Percentiles rank a stretch among this genome's conserved stretches.
phyloP scores from a whole-genome alignment of 805 yeast species.

The Nakazawaea laoshanensis region DNA sequence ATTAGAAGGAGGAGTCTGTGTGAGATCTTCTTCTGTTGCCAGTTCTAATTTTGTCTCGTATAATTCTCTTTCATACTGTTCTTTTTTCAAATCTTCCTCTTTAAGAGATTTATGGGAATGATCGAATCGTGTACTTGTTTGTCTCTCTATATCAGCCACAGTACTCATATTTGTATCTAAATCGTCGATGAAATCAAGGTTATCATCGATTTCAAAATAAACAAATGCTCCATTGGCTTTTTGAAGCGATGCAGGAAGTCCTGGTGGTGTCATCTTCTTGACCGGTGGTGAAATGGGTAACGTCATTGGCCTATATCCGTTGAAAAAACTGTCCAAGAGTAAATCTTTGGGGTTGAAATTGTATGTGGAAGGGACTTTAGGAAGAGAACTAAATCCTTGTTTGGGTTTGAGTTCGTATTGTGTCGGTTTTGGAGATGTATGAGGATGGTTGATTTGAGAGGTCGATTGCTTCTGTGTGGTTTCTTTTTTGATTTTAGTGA shows the following conservation, averaged over 20 bases:
- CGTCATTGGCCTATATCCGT: conserved; percentile 26
- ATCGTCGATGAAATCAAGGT: conserved; percentile 17
- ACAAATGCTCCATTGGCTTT: conserved; percentile 16
- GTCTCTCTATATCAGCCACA: conserved; percentile 11
- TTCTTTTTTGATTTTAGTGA: conserved; percentile 3
- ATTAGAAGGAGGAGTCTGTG: neutral
- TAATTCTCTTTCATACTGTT: conserved; percentile 9
- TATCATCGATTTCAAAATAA: conserved; percentile 25
- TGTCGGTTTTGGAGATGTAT: too few species aligned
- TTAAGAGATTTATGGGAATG: conserved; percentile 15
- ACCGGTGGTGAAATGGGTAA: conserved; percentile 20
- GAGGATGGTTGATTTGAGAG: too few species aligned
- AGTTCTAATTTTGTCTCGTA: conserved; percentile 6
- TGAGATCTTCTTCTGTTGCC: conserved; percentile 9
- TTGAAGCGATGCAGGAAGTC: conserved; percentile 1
- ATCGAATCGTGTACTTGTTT: conserved; percentile 14
- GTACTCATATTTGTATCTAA: conserved; percentile 8
- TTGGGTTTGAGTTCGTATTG: conserved; percentile 13
- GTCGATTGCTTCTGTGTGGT: neutral
- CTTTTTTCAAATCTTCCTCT: conserved; percentile 12
- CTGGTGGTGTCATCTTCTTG: conserved; percentile 8
- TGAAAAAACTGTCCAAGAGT: conserved; percentile 24
- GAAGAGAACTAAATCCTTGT: conserved; percentile 24
- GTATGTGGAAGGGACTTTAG: conserved; percentile 24
- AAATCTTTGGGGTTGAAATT: conserved; percentile 24